Evolutionary conservation across 2,329 filamentous ascomycete species (phyloP).

Genomic region (Paramyrothecium sp.): DNA sequence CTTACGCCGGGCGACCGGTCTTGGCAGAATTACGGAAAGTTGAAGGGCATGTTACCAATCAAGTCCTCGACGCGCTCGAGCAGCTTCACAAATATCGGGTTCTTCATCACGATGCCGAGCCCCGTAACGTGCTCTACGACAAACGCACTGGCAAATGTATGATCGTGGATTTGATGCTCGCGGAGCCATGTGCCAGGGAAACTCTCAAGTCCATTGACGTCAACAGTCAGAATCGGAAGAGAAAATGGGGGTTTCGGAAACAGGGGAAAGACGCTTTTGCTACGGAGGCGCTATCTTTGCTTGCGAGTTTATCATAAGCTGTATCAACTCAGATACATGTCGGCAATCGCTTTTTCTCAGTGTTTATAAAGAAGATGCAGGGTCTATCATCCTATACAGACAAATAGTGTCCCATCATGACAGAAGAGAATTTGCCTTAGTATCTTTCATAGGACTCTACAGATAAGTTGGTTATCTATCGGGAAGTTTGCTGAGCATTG

Average conservation of each 20-base stretch:
- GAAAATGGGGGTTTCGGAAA: constrained; percentile 12
- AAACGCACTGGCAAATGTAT: constrained; percentile 17
- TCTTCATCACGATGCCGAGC: constrained; percentile 24
- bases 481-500: no score
- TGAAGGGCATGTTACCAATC: constrained; percentile 3
- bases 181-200: constrained; percentile 16
- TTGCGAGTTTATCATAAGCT: constrained; percentile 4
- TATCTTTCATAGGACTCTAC: no score
- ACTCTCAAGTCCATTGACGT: constrained; percentile 17
- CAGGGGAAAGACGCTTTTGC: constrained; percentile 15
- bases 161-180: constrained; percentile 30
- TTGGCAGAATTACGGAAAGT: neutral
- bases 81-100: constrained; percentile 16
- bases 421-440: no score
- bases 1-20: constrained; percentile 18
- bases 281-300: constrained; percentile 9
- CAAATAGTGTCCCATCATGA: no score
- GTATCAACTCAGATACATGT: no score
- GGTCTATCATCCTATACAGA: no score
- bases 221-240: constrained; percentile 17
- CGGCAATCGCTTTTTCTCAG: no score
- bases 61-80: constrained; percentile 4
- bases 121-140: constrained; percentile 29
- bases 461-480: no score
- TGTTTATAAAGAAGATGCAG: no score